These are phyloP conservation scores for Sclerotinia borealis DNA, from an alignment of 2,329 filamentous ascomycete genomes.

Conservation along the genomic window DNA sequence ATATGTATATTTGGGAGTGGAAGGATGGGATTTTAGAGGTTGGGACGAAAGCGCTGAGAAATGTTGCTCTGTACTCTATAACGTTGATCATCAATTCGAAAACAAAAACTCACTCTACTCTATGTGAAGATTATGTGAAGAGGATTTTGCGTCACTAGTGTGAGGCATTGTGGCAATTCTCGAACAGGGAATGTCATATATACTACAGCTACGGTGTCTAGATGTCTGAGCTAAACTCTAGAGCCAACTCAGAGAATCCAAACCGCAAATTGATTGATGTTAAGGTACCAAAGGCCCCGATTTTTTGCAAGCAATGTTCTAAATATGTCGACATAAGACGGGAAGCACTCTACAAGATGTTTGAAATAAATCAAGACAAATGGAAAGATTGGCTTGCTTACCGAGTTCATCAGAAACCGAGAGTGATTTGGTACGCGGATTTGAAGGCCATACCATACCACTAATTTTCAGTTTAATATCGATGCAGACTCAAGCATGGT, in stretches of 20 bases:
- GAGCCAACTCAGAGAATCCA: neutral
- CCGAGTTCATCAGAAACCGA: no score
- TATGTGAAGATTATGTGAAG: neutral
- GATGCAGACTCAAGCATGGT: no score
- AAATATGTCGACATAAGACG: neutral
- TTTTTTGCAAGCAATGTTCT: neutral
- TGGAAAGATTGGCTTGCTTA: no score
- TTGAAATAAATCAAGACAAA: no score
- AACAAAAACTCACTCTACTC: constrained; percentile 1
- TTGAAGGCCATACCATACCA: no score
- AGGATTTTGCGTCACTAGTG: neutral
- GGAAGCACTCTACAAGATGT: no score
- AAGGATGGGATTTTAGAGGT: neutral
- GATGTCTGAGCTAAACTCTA: neutral
- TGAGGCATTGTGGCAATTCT: neutral
- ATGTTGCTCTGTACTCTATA: constrained; percentile 10
- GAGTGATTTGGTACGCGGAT: no score
- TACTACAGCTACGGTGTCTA: neutral
- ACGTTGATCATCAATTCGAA: constrained; percentile 7
- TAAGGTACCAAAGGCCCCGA: neutral
- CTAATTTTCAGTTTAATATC: no score
- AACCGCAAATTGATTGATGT: neutral
- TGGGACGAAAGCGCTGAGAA: neutral
- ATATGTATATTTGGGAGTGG: constrained; percentile 9
- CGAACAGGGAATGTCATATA: neutral